Evolutionary conservation across 805 yeast species (phyloP).

Genomic region (Zygosaccharomyces pseudorouxii): DNA sequence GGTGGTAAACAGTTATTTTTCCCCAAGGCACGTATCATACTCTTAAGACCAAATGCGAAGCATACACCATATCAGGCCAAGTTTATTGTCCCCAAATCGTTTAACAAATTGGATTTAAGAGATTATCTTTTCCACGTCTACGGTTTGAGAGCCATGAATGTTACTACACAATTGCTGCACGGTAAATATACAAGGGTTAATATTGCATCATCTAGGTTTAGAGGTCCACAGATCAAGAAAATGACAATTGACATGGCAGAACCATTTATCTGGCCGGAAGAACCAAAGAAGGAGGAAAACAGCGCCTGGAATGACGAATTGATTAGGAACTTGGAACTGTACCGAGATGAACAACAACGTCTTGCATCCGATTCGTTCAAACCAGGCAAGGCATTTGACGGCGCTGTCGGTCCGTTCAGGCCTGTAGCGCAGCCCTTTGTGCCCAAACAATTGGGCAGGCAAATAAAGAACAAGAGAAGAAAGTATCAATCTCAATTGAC

Average conservation of each 20-base stretch:
- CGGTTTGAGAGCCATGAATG: conserved; percentile 82
- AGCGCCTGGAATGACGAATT: conserved; percentile 40
- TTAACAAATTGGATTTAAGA: conserved; percentile 90
- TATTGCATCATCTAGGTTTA: conserved; percentile 59
- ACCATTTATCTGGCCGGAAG: conserved; percentile 94
- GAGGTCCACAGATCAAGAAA: conserved; percentile 80
- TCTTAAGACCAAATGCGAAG: conserved; percentile 89
- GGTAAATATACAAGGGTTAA: conserved; percentile 61
- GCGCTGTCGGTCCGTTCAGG: conserved; percentile 52
- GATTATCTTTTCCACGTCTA: conserved; percentile 89
- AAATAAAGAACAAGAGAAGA: conserved; percentile 44
- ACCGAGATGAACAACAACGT: conserved; percentile 47
- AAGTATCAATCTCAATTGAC: conserved; percentile 16
- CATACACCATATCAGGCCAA: conserved; percentile 97
- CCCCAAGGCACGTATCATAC: conserved; percentile 77
- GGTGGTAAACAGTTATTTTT: conserved; percentile 76
- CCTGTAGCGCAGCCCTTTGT: conserved; percentile 63
- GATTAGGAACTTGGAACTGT: conserved; percentile 47
- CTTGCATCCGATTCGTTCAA: conserved; percentile 64
- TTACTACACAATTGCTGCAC: conserved; percentile 80
- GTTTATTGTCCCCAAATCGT: conserved; percentile 87
- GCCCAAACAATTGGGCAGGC: conserved; percentile 45
- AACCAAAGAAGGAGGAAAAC: conserved; percentile 38
- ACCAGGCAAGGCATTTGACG: conserved; percentile 71
- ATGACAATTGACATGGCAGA: conserved; percentile 96